Evolutionary conservation across 495 filamentous ascomycete species (phyloP).

Genomic region (Talaromyces nanjingensis): DNA sequence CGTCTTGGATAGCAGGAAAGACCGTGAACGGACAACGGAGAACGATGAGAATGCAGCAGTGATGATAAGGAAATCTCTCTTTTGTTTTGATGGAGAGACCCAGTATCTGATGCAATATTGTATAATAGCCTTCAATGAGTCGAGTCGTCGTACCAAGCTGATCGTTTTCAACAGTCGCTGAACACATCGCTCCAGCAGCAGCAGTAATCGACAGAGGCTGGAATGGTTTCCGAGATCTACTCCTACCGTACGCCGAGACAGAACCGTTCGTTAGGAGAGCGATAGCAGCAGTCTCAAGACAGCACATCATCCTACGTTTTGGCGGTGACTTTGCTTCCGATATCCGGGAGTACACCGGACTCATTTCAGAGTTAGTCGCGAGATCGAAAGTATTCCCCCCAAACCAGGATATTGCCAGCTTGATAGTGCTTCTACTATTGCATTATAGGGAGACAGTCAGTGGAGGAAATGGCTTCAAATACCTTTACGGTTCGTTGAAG

Average conservation of each 20-base stretch:
- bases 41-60: not conserved
- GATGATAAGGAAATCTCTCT: not conserved
- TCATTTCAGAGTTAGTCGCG: not conserved
- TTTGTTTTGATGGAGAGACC: not conserved
- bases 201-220: slow-evolving; percentile 12
- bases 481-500: not conserved
- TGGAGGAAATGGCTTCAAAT: not conserved
- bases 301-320: slow-evolving; percentile 3
- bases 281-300: slow-evolving; percentile 1
- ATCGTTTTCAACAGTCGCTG: slow-evolving; percentile 4
- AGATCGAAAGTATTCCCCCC: not conserved
- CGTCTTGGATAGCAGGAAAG: not conserved
- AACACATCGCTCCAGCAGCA: slow-evolving; percentile 12
- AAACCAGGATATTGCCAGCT: not conserved
- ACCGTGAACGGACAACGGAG: not conserved
- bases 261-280: slow-evolving; percentile 8
- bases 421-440: not conserved
- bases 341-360: not conserved
- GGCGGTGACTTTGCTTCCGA: not conserved
- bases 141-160: not conserved
- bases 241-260: slow-evolving; percentile 10
- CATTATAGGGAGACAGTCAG: not conserved
- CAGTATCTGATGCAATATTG: slow-evolving; percentile 2
- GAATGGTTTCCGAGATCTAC: slow-evolving; percentile 14
- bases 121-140: not conserved